Percentiles rank a stretch among this genome's conserved stretches.
phyloP scores from a whole-genome alignment of 2,329 filamentous ascomycete genomes.

The Cercospora sesami region DNA sequence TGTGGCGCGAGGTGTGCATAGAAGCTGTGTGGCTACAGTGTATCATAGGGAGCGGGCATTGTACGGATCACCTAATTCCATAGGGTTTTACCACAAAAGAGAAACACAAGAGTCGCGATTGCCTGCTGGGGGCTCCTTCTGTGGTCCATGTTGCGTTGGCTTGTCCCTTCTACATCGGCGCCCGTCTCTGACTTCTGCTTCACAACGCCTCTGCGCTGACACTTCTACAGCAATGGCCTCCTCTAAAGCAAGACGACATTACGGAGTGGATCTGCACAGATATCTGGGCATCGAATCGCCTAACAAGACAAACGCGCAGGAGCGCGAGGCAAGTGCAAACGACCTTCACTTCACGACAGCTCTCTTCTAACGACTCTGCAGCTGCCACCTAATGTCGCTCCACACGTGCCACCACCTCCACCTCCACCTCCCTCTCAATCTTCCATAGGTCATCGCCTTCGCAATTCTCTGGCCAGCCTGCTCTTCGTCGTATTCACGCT shows the following conservation, averaged over 20 bases:
- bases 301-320: background rate
- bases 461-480: conserved; percentile 21
- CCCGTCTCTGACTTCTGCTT: background rate
- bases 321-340: background rate
- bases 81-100: conserved; percentile 5
- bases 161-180: background rate
- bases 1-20: conserved; percentile 24
- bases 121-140: background rate
- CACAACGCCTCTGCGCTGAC: background rate
- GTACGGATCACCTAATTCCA: conserved; percentile 26
- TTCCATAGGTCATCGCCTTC: conserved; percentile 4
- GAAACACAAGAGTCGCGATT: background rate
- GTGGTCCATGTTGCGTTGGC: background rate
- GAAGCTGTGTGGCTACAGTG: conserved; percentile 21
- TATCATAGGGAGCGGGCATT: conserved; percentile 26
- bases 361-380: background rate
- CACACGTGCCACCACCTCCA: background rate
- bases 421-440: background rate
- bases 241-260: conserved; percentile 18
- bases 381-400: background rate
- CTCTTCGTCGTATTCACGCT: conserved; percentile 8
- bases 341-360: background rate
- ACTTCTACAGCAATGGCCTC: background rate
- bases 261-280: conserved; percentile 28
- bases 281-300: conserved; percentile 24